phyloP scores from a whole-genome alignment of 495 filamentous ascomycete genomes.

The Oleoguttula mirabilis region DNA sequence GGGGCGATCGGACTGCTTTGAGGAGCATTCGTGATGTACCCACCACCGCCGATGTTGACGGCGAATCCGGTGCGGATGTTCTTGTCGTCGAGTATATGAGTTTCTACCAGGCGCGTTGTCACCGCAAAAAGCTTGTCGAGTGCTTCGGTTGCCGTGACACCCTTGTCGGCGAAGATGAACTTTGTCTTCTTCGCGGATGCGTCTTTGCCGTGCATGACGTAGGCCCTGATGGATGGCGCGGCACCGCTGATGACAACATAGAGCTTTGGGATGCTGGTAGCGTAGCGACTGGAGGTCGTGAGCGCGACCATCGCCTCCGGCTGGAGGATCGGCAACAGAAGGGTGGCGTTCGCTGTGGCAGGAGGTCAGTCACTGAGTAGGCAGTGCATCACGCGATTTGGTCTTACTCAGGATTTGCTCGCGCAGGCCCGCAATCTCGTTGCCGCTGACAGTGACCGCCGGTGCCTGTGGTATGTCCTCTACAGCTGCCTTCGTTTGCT shows the following conservation, averaged over 20 bases:
- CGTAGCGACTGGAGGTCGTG: neutral
- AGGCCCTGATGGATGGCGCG: neutral
- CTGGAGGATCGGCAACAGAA: neutral
- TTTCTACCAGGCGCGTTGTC: neutral
- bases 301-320: neutral
- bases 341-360: neutral
- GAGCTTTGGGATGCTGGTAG: neutral
- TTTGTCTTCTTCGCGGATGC: neutral
- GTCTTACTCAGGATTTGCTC: neutral
- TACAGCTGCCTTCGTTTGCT: neutral
- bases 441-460: neutral
- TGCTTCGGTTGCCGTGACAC: neutral
- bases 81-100: too few relatives aligned
- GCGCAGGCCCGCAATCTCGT: neutral
- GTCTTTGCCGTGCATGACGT: neutral
- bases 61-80: too few relatives aligned
- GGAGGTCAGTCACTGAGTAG: neutral
- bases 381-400: neutral
- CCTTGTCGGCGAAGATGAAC: neutral
- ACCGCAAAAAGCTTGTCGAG: neutral
- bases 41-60: too few relatives aligned
- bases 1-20: too few relatives aligned
- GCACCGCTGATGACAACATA: neutral
- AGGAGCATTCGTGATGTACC: too few relatives aligned
- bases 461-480: neutral